Percentiles rank a stretch among this genome's conserved stretches.
These are phyloP conservation scores for Xylaria castorea DNA, from an alignment of 495 filamentous ascomycete species.

Conservation along the genomic window DNA sequence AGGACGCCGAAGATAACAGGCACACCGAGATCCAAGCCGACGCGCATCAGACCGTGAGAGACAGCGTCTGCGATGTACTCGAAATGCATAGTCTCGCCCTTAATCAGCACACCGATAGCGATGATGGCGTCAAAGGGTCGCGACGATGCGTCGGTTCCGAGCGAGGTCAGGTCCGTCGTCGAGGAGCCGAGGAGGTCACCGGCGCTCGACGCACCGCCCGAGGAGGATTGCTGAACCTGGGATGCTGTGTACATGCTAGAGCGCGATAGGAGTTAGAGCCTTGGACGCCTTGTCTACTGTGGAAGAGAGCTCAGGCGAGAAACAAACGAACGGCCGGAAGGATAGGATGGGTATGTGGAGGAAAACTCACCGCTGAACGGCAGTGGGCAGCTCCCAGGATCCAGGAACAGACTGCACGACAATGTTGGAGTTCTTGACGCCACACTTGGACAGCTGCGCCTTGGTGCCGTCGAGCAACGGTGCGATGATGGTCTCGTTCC, in stretches of 20 bases:
- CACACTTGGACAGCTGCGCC: constrained; percentile 61
- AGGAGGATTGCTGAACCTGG: constrained; percentile 77
- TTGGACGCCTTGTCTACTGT: neutral
- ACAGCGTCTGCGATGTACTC: constrained; percentile 96
- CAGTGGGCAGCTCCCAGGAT: constrained; percentile 90
- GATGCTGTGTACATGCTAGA: constrained; percentile 82
- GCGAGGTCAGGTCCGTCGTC: constrained; percentile 64
- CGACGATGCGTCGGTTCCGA: constrained; percentile 38
- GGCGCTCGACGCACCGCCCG: constrained; percentile 64
- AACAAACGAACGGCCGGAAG: neutral
- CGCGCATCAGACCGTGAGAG: constrained; percentile 88
- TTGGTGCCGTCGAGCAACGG: constrained; percentile 74
- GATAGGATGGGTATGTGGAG: neutral
- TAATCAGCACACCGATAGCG: constrained; percentile 94
- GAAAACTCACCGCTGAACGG: constrained; percentile 72
- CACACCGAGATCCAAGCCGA: constrained; percentile 84
- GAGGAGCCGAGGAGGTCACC: constrained; percentile 80
- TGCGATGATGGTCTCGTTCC: constrained; percentile 82
- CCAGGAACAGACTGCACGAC: constrained; percentile 88
- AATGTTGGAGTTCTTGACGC: constrained; percentile 88
- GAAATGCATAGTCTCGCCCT: constrained; percentile 98
- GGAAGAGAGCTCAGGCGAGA: neutral
- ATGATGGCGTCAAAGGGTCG: constrained; percentile 90
- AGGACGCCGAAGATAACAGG: constrained; percentile 93
- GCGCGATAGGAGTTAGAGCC: constrained; percentile 17